Evolutionary conservation across 2,329 filamentous ascomycete species (phyloP).

Genomic region (Ascomycota sp.): DNA sequence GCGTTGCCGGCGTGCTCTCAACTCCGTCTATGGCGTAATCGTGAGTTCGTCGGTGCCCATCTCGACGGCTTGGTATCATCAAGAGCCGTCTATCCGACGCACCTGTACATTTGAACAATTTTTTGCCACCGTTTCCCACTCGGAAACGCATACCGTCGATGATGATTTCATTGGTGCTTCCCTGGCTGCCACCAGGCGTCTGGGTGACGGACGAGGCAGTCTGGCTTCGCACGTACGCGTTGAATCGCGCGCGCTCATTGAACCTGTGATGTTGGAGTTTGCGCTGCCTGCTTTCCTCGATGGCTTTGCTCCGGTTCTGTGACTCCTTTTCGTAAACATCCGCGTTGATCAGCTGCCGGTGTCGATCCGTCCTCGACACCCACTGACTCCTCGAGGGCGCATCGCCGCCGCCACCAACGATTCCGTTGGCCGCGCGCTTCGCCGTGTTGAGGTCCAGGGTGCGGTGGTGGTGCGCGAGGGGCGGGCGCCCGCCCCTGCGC

Average conservation of each 20-base stretch:
- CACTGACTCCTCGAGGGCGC: conserved; percentile 20
- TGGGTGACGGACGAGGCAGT: conserved; percentile 4
- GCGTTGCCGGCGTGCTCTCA: conserved; percentile 45
- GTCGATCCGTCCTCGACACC: conserved; percentile 55
- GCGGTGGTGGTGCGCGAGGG: conserved; percentile 21
- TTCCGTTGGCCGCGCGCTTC: conserved; percentile 14
- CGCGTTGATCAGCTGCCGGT: conserved; percentile 67
- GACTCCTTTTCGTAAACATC: conserved; percentile 57
- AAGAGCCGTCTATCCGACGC: conserved; percentile 4
- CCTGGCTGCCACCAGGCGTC: conserved; percentile 7
- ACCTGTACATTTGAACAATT: conserved; percentile 58
- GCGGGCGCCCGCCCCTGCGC: conserved; percentile 15
- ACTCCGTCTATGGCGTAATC: conserved; percentile 34
- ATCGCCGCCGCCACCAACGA: conserved; percentile 16
- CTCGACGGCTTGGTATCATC: no score
- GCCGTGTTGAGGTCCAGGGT: conserved; percentile 43
- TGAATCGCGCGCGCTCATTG: conserved; percentile 38
- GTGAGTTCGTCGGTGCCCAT: no score
- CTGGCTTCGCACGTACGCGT: conserved; percentile 13
- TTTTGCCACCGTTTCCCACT: conserved; percentile 60
- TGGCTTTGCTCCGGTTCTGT: conserved; percentile 46
- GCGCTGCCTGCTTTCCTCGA: conserved; percentile 45
- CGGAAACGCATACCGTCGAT: conserved; percentile 56
- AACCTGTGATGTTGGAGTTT: conserved; percentile 32
- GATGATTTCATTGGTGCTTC: conserved; percentile 36